Evolutionary conservation across 2,329 filamentous ascomycete species (phyloP).

Genomic region (Aspergillus nomiae): DNA sequence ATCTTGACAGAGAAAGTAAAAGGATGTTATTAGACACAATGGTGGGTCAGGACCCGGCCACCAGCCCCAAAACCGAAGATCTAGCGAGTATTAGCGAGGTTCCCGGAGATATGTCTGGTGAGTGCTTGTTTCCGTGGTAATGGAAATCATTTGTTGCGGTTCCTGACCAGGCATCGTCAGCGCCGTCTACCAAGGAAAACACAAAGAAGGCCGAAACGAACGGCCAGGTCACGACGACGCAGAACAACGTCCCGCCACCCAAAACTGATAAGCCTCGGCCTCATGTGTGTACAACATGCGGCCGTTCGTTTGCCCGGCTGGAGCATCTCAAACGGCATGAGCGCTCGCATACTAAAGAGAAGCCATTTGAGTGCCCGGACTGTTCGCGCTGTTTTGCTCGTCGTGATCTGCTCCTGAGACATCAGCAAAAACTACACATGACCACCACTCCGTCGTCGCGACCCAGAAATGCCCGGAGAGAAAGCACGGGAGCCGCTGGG

Average conservation of each 20-base stretch:
- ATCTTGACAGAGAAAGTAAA: slow-evolving; percentile 5
- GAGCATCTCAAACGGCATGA: slow-evolving; percentile 98
- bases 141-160: slow-evolving; percentile 2
- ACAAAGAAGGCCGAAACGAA: slow-evolving; percentile 35
- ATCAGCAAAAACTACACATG: slow-evolving; percentile 98
- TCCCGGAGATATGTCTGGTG: slow-evolving; percentile 41
- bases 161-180: slow-evolving; percentile 16
- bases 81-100: slow-evolving; percentile 46
- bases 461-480: slow-evolving; percentile 78
- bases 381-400: slow-evolving; percentile 94
- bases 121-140: slow-evolving; percentile 23
- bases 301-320: slow-evolving; percentile 87
- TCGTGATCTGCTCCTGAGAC: slow-evolving; percentile 84
- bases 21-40: slow-evolving; percentile 42
- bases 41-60: slow-evolving; percentile 38
- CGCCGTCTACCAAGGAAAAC: slow-evolving; percentile 27
- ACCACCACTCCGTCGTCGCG: slow-evolving; percentile 84
- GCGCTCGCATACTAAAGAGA: slow-evolving; percentile 97
- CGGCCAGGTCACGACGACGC: slow-evolving; percentile 27
- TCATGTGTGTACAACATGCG: slow-evolving; percentile 89
- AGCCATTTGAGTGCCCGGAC: slow-evolving; percentile 96
- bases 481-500: slow-evolving; percentile 76
- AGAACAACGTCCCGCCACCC: slow-evolving; percentile 63
- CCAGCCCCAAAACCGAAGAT: slow-evolving; percentile 40
- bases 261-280: slow-evolving; percentile 98